Conservation (phyloP, 116 monocot genomes). For the Papilionanthe hybrid region DNA sequence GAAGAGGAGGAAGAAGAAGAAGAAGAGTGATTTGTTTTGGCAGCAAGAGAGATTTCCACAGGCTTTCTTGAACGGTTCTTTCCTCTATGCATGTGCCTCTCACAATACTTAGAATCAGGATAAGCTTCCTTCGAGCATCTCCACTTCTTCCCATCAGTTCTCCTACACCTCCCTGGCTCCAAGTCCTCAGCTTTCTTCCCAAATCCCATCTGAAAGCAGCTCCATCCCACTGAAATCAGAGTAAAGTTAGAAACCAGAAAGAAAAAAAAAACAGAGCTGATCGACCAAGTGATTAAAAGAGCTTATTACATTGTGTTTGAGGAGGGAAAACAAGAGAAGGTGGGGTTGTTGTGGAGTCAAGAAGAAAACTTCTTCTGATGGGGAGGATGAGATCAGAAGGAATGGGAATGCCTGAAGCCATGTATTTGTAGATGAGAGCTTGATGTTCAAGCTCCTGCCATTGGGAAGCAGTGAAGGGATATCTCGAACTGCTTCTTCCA, state of each 20-base stretch:
- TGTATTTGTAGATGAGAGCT: conserved; percentile 92
- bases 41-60: conserved; percentile 68
- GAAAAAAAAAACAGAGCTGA: not conserved
- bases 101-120: conserved; percentile 90
- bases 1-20: conserved; percentile 5
- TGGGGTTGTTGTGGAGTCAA: not conserved
- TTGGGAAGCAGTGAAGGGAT: conserved; percentile 80
- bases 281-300: not conserved
- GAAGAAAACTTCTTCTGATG: conserved; percentile 43
- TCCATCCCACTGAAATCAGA: conserved; percentile 58
- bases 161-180: conserved; percentile 81
- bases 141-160: conserved; percentile 95
- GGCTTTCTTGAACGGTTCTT: conserved; percentile 99
- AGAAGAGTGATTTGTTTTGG: not conserved
- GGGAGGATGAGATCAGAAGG: conserved; percentile 78
- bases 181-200: conserved; percentile 71
- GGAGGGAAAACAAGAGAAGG: conserved; percentile 11
- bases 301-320: conserved; percentile 17
- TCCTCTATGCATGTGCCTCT: conserved; percentile 91
- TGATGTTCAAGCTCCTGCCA: conserved; percentile 97
- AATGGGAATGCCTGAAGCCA: conserved; percentile 76
- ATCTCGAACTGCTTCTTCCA: conserved; percentile 38
- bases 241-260: not conserved
- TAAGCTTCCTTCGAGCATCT: conserved; percentile 88
- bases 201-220: conserved; percentile 53